Base-by-base conservation (phyloP, 2,329 filamentous ascomycete species). In the Colletotrichum somersetense region DNA sequence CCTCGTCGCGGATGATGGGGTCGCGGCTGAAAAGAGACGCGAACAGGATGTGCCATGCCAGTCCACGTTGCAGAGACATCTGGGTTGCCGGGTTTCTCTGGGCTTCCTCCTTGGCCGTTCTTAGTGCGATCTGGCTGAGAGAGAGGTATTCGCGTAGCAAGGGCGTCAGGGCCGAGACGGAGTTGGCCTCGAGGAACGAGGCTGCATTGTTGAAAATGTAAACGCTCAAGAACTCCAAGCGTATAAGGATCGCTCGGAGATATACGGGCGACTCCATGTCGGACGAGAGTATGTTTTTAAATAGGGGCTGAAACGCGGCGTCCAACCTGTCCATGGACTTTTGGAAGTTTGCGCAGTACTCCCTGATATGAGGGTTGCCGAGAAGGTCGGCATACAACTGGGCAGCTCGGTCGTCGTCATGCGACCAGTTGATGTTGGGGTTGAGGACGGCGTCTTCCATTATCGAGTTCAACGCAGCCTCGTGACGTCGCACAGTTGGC, bases 71-170 rank as follows among this genome's bases (percentile, higher is more conserved):
- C 11, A 83, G 48, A 0, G 78, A 78, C 6, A 79, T 42, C 30
- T 76, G 76, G 42, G 76, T 74, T 3, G 74, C 77, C 20, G 77
- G 75, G 58, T 76, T 77, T 42, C 18, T 42, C 18, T 63, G 65
- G 35, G 66, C 62, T 20, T 71, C 66, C 11, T 42, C 62, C 30
- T 67, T 75, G 46, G 73, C 72, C 30, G 64, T 73, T n/a, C 69
- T 72, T 11, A 78, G 0, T 66, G 79, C 78, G 16, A 79, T 74
- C 5, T 77, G 69, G 7, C 78, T 80, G 5, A 83, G 72, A 0
- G 78, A 78, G 0, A 83, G 70, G 23, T 76, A 83, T 48, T 83
- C 80, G 8, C 77, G 77, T 67, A 80, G 81, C 0, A 75, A 23
- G 0, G 78, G 78, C 0, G 80, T 79, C 2, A 75, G 77, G 7